Evolutionary conservation across 352 stramenopile genomes (phyloP), one percentile per base, ranked within the genome.

Genomic region (Thalassiosira oceanica): DNA sequence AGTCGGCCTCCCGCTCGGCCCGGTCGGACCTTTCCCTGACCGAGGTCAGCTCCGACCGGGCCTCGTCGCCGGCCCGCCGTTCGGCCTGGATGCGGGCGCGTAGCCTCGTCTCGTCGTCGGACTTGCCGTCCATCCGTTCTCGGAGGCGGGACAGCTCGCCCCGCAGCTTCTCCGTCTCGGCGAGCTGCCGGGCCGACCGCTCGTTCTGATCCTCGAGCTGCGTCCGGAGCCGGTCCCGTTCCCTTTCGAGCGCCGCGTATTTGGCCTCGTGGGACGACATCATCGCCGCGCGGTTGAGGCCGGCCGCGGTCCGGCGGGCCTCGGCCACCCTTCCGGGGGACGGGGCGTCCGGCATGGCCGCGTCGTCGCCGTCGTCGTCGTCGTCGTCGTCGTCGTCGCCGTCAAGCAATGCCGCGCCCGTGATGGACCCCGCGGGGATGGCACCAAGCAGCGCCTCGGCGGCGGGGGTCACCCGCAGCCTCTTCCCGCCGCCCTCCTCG

Each of bases 1-100:
- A 43, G 49, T 91, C 84, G 2, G 66, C 53, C 55, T 91, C 84
- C 3, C 23, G 42, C 15, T 78, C 57, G 4, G 78, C 35, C 8
- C 84, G 62, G 62, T 81, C 77, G 2, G 58, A 26, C 7, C 71
- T 52, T 60, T 89, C 84, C 26, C 64, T 24, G 18, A 7, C 21
- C 20, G 39, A 55, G 20, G 33, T 18, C 2, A 63, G 31, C 15
- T 61, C 33, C 7, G 51, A 23, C 20, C 56, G 23, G 13, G 42
- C 46, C 23, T 68, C 60, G 8, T 58, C 35, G 31, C 23, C 6
- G n/a, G 13, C 16, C 13, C 42, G 21, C 23, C 27, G 42, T 39
- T 61, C 37, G 10, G 29, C 46, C 43, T 53, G 18, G 28, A 44
- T n/a, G 15, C 35, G 15, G 1, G 11, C 44, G 21, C 27, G 29